These are phyloP conservation scores for Cetraspora pellucida DNA, from an alignment of 192 early-diverging fungal genomes.

Conservation along the genomic window DNA sequence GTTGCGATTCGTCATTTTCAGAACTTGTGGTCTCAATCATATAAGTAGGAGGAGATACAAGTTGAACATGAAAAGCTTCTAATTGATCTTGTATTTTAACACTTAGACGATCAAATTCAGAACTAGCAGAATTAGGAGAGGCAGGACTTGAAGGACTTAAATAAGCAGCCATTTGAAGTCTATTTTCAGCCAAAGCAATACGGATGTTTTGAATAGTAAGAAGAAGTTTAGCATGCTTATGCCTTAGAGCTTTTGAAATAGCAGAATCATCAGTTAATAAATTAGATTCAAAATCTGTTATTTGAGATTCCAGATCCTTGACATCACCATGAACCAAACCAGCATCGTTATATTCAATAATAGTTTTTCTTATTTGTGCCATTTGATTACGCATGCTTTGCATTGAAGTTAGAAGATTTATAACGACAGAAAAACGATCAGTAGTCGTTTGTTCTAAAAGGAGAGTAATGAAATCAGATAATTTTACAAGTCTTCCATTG, in stretches of 20 bases:
- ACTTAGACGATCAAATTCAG: slow-evolving; percentile 30
- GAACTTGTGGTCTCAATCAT: slow-evolving; percentile 9
- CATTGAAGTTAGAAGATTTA: slow-evolving; percentile 3
- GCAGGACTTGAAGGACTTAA: slow-evolving; percentile 33
- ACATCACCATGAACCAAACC: slow-evolving; percentile 23
- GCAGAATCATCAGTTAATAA: slow-evolving; percentile 21
- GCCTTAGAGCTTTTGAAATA: slow-evolving; percentile 21
- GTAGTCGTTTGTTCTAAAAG: slow-evolving; percentile 30
- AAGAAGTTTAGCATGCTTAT: slow-evolving; percentile 29
- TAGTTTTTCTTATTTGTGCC: slow-evolving; percentile 11
- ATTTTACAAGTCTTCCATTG: slow-evolving; percentile 17
- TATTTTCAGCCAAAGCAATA: slow-evolving; percentile 18
- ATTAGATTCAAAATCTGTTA: slow-evolving; percentile 11
- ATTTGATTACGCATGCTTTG: slow-evolving; percentile 24
- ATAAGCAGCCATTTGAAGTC: slow-evolving; percentile 36
- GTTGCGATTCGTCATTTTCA: slow-evolving; percentile 30
- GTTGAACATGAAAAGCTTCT: not conserved
- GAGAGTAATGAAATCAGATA: slow-evolving; percentile 13
- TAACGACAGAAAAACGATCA: slow-evolving; percentile 7
- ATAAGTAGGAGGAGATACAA: slow-evolving; percentile 20
- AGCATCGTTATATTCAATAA: slow-evolving; percentile 32
- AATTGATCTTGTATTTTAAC: not conserved
- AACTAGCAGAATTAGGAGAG: slow-evolving; percentile 30
- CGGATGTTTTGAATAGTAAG: slow-evolving; percentile 29
- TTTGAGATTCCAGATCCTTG: slow-evolving; percentile 18